phyloP scores from a whole-genome alignment of 179 eudicot genomes.

The Beta macrorhiza region DNA sequence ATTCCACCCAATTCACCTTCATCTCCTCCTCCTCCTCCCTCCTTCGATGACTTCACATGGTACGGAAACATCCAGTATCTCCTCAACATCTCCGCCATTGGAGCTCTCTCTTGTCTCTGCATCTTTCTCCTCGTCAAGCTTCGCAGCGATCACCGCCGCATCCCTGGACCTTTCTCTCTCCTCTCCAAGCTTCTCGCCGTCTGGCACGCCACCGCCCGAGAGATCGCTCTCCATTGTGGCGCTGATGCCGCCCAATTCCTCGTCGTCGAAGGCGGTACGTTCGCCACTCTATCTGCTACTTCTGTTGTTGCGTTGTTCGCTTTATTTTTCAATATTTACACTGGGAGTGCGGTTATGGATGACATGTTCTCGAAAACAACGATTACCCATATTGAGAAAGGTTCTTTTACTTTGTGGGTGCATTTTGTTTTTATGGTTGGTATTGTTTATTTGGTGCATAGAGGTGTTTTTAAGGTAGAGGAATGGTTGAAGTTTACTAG shows the following conservation, averaged over 20 bases:
- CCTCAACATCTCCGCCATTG: conserved; percentile 79
- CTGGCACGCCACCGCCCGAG: conserved; percentile 82
- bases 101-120: conserved; percentile 64
- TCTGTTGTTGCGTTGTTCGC: conserved; percentile 40
- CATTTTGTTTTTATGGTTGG: conserved; percentile 57
- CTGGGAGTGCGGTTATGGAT: conserved; percentile 54
- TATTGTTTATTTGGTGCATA: conserved; percentile 61
- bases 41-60: conserved; percentile 52
- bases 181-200: conserved; percentile 81
- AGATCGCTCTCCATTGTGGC: conserved; percentile 79
- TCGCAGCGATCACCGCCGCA: conserved; percentile 84
- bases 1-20: conserved; percentile 10
- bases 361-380: conserved; percentile 89
- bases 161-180: conserved; percentile 76
- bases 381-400: conserved; percentile 55
- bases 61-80: conserved; percentile 94
- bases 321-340: conserved; percentile 61
- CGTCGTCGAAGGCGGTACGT: conserved; percentile 81
- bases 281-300: conserved; percentile 48
- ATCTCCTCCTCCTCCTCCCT: conserved; percentile 34
- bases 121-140: conserved; percentile 82
- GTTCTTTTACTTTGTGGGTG: conserved; percentile 68
- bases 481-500: conserved; percentile 64
- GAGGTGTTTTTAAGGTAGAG: conserved; percentile 57
- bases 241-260: conserved; percentile 95